Conservation (phyloP, 176 grass and related monocot species). For the Carex parvula region DNA sequence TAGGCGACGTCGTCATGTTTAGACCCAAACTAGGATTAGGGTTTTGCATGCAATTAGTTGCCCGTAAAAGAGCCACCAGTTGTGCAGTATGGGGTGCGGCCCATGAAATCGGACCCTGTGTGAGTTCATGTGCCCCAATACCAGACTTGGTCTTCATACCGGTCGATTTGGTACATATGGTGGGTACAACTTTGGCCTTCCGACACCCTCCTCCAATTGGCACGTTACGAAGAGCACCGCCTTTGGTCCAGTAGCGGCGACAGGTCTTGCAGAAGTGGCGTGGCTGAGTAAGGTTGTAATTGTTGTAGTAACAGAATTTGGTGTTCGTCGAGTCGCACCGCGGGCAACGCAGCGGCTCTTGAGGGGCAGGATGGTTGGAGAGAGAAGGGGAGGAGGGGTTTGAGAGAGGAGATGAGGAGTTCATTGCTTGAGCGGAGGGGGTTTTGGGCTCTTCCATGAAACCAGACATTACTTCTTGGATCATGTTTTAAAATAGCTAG, state of each 20-base stretch:
- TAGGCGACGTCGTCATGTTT: slow-evolving; percentile 8
- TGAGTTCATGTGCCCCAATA: slow-evolving; percentile 6
- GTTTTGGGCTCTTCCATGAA: slow-evolving; percentile 29
- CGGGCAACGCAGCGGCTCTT: slow-evolving; percentile 34
- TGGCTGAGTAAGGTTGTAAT: slow-evolving; percentile 44
- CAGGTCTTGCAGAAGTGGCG: slow-evolving; percentile 48
- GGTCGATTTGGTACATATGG: slow-evolving; percentile 16
- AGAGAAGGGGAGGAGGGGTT: background rate
- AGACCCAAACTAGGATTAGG: slow-evolving; percentile 15
- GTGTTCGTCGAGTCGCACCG: slow-evolving; percentile 42
- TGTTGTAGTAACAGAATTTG: slow-evolving; percentile 56
- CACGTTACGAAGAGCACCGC: slow-evolving; percentile 39
- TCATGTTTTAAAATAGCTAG: background rate
- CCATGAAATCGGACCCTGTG: slow-evolving; percentile 18
- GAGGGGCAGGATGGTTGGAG: slow-evolving; percentile 9
- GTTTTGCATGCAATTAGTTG: slow-evolving; percentile 26
- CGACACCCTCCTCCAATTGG: slow-evolving; percentile 41
- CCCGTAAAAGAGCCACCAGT: slow-evolving; percentile 16
- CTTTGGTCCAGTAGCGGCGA: slow-evolving; percentile 46
- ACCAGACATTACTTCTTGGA: slow-evolving; percentile 21
- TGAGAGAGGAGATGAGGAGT: background rate
- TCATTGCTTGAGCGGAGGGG: slow-evolving; percentile 5
- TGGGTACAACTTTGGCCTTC: slow-evolving; percentile 34
- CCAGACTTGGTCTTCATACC: background rate
- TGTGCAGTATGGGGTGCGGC: slow-evolving; percentile 24